Evolutionary conservation across 2,329 filamentous ascomycete species (phyloP), one percentile per base, ranked within the genome.

Genomic region (Fusarium bactridioides): DNA sequence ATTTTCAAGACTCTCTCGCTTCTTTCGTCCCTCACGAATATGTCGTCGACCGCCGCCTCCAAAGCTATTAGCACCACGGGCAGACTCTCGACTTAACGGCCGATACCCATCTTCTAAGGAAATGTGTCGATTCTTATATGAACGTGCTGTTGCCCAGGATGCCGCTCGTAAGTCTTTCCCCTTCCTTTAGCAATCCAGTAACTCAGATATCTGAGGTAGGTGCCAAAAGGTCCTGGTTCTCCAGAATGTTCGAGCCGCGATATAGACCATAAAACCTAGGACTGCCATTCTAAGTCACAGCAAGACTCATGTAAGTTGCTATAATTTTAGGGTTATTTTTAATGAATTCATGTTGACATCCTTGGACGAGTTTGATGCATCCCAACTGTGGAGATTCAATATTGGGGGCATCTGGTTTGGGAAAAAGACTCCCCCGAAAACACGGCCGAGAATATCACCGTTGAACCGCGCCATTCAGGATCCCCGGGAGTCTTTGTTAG

Each of bases 381-480:
- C 15, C 33, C 10, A 9, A 33, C 29, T 33, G 47, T 50, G 47
- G 47, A 13, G 47, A 33, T 50, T 18, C 21, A 50, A 50, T 23
- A 33, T 33, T 33, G 47, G 47, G 47, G 47, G 29, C 29, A 50
- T 50, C 47, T 50, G 21, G 16, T 50, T 50, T 50, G 47, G 47
- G 47, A 48, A 54, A n/a, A 58, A 43, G 57, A 55, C 74, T 76
- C 44, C 64, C 56, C 75, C 76, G 76, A 77, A 64, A 74, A 61
- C 73, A 68, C 54, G 55, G 69, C 75, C 75, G 75, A 77, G 64
- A 68, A 65, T 68, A 67, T 50, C 33, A 65, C 70, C 63, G 67
- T 68, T 64, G 55, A 75, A 75, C 73, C 73, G 73, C 73, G 37
- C 73, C 73, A 75, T 75, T 75, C 67, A 71, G 55, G 40, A 64